A percentile compares a stretch with the other conserved stretches of the same genome.
Evolutionary conservation across 768 basidiomycete genomes (phyloP).

Genomic region (Calocera viscosa): DNA sequence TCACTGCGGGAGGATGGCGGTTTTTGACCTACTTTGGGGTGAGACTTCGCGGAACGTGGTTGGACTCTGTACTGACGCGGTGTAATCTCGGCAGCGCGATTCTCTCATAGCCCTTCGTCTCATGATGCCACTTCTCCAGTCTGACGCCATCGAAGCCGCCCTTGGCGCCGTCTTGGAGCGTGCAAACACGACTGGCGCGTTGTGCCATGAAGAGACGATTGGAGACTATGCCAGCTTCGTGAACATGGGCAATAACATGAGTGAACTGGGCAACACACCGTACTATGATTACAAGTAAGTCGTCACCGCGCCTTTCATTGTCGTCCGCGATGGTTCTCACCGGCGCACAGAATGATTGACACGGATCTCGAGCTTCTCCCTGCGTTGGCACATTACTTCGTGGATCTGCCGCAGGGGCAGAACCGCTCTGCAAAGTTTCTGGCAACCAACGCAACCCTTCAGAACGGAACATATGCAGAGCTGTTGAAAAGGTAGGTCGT

Average conservation of each 20-base stretch:
- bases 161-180: conserved; percentile 36
- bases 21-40: conserved; percentile 28
- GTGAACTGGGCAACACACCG: conserved; percentile 31
- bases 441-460: conserved; percentile 28
- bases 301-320: neutral
- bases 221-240: conserved; percentile 34
- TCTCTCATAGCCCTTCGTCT: conserved; percentile 34
- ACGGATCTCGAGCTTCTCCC: conserved; percentile 36
- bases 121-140: conserved; percentile 32
- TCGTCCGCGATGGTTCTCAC: conserved; percentile 6
- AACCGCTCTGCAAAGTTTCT: conserved; percentile 29
- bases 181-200: conserved; percentile 31
- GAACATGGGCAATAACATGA: conserved; percentile 31
- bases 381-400: conserved; percentile 34
- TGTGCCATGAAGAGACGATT: conserved; percentile 34
- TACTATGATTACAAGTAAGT: conserved; percentile 31
- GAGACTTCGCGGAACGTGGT: conserved; percentile 4
- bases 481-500: conserved; percentile 27
- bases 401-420: conserved; percentile 33
- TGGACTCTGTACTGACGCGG: neutral
- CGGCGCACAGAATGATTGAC: conserved; percentile 32
- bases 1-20: conserved; percentile 36
- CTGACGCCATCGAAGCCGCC: conserved; percentile 33
- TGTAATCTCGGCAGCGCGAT: conserved; percentile 22
- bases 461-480: conserved; percentile 33